A percentile compares a stretch with the other conserved stretches of the same genome.
These are phyloP conservation scores for Aspergillus spinulosporus DNA, from an alignment of 2,329 filamentous ascomycete species.

Conservation along the genomic window DNA sequence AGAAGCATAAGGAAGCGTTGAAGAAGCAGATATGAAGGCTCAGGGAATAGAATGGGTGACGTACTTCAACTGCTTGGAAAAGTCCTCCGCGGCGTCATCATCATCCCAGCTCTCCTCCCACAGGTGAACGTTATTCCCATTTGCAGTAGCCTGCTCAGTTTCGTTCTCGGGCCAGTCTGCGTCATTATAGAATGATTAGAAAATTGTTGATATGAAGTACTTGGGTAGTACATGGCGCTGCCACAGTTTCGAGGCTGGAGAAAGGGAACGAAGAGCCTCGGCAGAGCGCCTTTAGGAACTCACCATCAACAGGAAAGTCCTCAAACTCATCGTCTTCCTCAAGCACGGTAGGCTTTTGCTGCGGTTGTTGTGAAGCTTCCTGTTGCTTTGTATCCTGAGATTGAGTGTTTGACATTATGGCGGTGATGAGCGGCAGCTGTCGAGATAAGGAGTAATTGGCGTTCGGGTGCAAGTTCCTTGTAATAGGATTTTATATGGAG, in stretches of 20 bases:
- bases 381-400: constrained; percentile 39
- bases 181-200: not conserved
- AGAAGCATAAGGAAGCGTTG: not conserved
- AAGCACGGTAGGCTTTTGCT: constrained; percentile 68
- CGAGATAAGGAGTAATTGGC: constrained; percentile 2
- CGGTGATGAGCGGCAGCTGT: constrained; percentile 1
- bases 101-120: constrained; percentile 99
- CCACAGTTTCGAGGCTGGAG: not conserved
- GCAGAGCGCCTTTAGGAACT: not conserved
- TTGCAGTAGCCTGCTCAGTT: constrained; percentile 59
- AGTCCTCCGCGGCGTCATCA: constrained; percentile 95
- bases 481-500: not conserved
- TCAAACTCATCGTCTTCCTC: constrained; percentile 99
- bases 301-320: constrained; percentile 96
- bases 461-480: not conserved
- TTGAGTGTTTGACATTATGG: constrained; percentile 50
- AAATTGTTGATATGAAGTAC: not conserved
- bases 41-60: constrained; percentile 36
- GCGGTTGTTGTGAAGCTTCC: constrained; percentile 47
- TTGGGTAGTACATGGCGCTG: not conserved
- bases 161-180: constrained; percentile 92
- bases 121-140: constrained; percentile 71
- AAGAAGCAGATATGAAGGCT: not conserved
- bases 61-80: constrained; percentile 89
- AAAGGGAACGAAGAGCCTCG: not conserved